A percentile compares a stretch with the other conserved stretches of the same genome.
Conservation (phyloP, 2,329 filamentous ascomycete species). For the Hypoxylon sp. region DNA sequence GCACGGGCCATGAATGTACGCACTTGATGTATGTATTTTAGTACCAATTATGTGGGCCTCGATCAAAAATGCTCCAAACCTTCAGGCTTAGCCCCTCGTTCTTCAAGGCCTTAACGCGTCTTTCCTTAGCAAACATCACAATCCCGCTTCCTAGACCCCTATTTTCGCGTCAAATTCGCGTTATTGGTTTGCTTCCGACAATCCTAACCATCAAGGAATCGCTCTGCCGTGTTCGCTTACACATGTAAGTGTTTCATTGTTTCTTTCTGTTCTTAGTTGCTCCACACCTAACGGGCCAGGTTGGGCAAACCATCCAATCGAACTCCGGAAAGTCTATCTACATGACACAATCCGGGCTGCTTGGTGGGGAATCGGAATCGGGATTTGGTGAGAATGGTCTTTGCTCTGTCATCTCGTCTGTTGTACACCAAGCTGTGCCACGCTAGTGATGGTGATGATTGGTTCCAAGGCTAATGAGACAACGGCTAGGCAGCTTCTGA, state of each 20-base stretch:
- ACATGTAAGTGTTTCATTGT: conserved; percentile 18
- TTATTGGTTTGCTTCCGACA: no score
- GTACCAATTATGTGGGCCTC: no score
- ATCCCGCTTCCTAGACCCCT: conserved; percentile 4
- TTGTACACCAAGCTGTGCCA: conserved; percentile 12
- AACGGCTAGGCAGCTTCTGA: conserved; percentile 11
- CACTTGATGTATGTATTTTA: no score
- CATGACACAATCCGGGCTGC: conserved; percentile 24
- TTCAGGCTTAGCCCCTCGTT: no score
- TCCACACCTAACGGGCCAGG: conserved; percentile 9
- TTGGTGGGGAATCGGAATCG: conserved; percentile 28
- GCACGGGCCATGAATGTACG: no score
- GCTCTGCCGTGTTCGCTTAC: no score
- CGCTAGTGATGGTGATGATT: conserved; percentile 22
- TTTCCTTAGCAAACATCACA: conserved; percentile 1
- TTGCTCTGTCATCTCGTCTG: conserved; percentile 3
- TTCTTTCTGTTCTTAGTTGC: conserved; percentile 9
- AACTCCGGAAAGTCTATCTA: conserved; percentile 15
- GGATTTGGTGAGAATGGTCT: conserved; percentile 22
- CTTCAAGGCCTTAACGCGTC: conserved; percentile 9
- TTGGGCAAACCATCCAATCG: conserved; percentile 17
- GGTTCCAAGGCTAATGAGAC: conserved; percentile 22
- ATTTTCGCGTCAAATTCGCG: conserved; percentile 23
- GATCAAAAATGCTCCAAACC: background rate
- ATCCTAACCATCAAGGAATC: no score